phyloP scores from a whole-genome alignment of 257 asterid species.

The Fraxinus quadrangulata region DNA sequence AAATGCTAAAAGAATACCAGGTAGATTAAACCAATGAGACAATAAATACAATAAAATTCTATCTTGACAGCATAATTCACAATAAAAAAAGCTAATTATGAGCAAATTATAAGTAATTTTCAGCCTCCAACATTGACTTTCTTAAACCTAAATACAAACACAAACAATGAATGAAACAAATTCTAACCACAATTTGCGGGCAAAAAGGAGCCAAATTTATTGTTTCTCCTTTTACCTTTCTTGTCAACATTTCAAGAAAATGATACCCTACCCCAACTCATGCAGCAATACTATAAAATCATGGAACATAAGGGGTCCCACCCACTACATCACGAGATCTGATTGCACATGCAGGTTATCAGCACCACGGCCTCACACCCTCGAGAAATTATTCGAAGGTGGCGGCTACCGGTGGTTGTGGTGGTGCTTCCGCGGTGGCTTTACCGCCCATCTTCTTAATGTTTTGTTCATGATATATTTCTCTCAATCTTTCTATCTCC shows the following conservation, averaged over 20 bases:
- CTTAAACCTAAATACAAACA: not conserved
- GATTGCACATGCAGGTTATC: slow-evolving; percentile 26
- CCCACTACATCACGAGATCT: slow-evolving; percentile 41
- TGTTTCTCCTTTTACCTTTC: not conserved
- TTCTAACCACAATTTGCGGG: not conserved
- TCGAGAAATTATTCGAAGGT: slow-evolving; percentile 24
- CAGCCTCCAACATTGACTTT: not conserved
- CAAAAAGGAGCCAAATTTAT: not conserved
- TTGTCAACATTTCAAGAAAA: not conserved
- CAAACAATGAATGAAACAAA: slow-evolving; percentile 4
- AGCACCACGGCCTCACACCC: slow-evolving; percentile 2
- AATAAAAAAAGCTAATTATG: not conserved
- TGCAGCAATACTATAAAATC: not conserved
- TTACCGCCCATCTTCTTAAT: slow-evolving; percentile 45
- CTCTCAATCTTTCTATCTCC: slow-evolving; percentile 81
- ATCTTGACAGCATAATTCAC: not conserved
- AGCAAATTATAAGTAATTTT: not conserved
- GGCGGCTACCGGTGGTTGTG: slow-evolving; percentile 19
- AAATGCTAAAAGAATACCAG: too few species aligned
- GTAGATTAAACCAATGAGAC: too few species aligned
- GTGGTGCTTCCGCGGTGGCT: slow-evolving; percentile 23
- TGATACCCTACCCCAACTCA: not conserved
- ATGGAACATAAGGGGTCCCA: not conserved
- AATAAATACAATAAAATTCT: not conserved
- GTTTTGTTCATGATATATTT: slow-evolving; percentile 66